Evolutionary conservation across 805 yeast species (phyloP).

Genomic region (Pichia scutulata): DNA sequence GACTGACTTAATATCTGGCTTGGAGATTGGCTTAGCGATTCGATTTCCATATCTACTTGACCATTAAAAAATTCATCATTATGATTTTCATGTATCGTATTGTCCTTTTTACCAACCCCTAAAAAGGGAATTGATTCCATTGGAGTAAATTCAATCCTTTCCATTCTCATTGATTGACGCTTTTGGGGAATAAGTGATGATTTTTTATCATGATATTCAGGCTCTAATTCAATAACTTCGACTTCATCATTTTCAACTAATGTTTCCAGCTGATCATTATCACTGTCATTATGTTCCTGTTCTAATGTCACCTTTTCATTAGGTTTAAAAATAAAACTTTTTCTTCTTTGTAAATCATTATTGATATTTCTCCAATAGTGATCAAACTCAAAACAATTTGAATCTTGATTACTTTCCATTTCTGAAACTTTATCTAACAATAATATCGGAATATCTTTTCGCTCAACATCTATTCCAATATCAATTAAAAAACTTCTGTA

Average conservation of each 20-base stretch:
- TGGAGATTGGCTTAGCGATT: background rate
- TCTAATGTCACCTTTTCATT: background rate
- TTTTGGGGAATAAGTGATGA: conserved; percentile 9
- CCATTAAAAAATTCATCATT: background rate
- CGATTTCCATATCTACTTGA: background rate
- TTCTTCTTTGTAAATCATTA: conserved; percentile 34
- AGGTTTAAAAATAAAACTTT: conserved; percentile 28
- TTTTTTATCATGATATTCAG: conserved; percentile 13
- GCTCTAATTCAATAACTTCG: conserved; percentile 18
- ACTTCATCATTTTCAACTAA: conserved; percentile 7
- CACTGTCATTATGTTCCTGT: background rate
- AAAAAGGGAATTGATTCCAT: conserved; percentile 2
- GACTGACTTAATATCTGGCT: background rate
- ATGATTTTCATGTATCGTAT: background rate
- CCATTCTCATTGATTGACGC: conserved; percentile 1
- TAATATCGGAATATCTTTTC: background rate
- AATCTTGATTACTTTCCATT: background rate
- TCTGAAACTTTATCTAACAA: background rate
- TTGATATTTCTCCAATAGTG: conserved; percentile 10
- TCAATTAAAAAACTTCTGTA: conserved; percentile 7
- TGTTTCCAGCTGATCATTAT: conserved; percentile 6
- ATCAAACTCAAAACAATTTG: background rate
- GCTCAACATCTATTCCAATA: conserved; percentile 10
- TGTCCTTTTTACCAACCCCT: background rate
- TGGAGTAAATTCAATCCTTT: conserved; percentile 10